Evolutionary conservation across 345 rosid species (phyloP).

Genomic region (Murraya paniculata): DNA sequence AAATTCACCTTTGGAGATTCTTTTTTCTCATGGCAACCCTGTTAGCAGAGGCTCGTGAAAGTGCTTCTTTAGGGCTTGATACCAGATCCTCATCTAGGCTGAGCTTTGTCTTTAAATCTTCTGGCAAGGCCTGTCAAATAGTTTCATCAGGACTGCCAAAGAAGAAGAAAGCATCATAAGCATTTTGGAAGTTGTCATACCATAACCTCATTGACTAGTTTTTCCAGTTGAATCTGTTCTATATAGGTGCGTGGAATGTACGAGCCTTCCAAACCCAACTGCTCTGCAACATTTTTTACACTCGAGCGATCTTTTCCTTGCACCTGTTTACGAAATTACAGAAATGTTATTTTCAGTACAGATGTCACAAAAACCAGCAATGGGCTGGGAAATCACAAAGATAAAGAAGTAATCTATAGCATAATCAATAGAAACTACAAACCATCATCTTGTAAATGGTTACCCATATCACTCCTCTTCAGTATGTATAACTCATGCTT

Average conservation of each 20-base stretch:
- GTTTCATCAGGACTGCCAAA: slow-evolving; percentile 17
- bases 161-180: slow-evolving; percentile 6
- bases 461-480: neutral
- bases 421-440: neutral
- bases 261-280: slow-evolving; percentile 80
- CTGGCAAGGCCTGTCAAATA: slow-evolving; percentile 66
- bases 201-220: slow-evolving; percentile 82
- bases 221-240: slow-evolving; percentile 87
- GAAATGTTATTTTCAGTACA: neutral
- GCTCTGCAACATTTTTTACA: slow-evolving; percentile 64
- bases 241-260: slow-evolving; percentile 81
- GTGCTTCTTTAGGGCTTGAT: slow-evolving; percentile 81
- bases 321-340: slow-evolving; percentile 54
- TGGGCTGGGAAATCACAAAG: neutral
- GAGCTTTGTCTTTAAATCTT: slow-evolving; percentile 75
- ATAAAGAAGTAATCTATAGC: neutral
- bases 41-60: slow-evolving; percentile 66
- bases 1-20: slow-evolving; percentile 60
- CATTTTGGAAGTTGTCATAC: slow-evolving; percentile 38
- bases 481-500: neutral
- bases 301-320: slow-evolving; percentile 87
- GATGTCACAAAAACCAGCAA: neutral
- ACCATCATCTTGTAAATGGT: slow-evolving; percentile 1
- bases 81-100: slow-evolving; percentile 83
- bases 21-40: slow-evolving; percentile 69